Evolutionary conservation across 2,329 filamentous ascomycete genomes (phyloP), one percentile per base, ranked within the genome.

Genomic region (Claviceps cyperi): DNA sequence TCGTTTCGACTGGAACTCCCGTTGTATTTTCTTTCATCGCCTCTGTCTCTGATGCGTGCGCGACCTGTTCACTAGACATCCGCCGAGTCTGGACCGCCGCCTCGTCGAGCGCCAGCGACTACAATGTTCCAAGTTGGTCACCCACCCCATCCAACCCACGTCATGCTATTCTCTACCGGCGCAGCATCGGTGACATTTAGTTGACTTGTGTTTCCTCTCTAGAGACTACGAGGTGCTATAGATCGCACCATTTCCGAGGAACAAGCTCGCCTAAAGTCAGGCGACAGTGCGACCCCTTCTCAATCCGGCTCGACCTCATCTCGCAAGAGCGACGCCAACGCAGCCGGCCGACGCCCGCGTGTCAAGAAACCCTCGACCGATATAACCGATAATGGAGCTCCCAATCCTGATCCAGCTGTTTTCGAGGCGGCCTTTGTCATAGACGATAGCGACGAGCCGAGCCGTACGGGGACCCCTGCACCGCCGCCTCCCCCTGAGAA

Each of bases 241-340:
- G 86, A 94, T 64, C 81, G 82, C 59, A 84, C 84, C 60, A 92
- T 96, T 60, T 86, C 88, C 60, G 88, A 95, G 69, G 90, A 96
- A 69, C 87, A 94, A 68, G 85, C 87, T 51, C 84, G 86, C 52
- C 84, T 89, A 63, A 78, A 78, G 61, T 64, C 72, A 5, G 70
- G 72, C 48, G 67, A 75, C 58, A 60, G 65, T 57, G 66, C 67
- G 51, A 59, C 68, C 59, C 59, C 65, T 60, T 65, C 69, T 52
- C 60, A 69, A 66, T 61, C 65, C 21, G 60, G 54, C 37, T 67
- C 65, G 36, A 60, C 62, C 8, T 63, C 64, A 15, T 64, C 65
- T 49, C 71, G 60, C 57, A 74, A 50, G 62, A 69, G 53, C 64
- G 72, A 54, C 64, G 70, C 49, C 43, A 52, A 60, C 41, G 52